Evolutionary conservation across 176 grass and related monocot species (phyloP), one percentile per base, ranked within the genome.

Genomic region (Rhynchospora breviuscula): DNA sequence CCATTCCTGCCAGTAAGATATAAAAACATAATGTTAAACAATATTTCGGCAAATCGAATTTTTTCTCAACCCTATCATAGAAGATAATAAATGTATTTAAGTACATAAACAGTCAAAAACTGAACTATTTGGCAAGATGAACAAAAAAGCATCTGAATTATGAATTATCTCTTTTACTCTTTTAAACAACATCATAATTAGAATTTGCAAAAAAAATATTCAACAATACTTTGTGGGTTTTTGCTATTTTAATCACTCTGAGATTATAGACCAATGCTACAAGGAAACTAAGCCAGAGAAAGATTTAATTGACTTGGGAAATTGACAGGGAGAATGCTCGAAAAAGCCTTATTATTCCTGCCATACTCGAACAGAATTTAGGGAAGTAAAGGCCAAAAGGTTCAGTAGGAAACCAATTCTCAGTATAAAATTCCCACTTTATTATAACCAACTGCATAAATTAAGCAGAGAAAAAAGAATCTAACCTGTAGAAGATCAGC

Each of bases 1-100:
- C 92, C 95, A 98, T 98, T 9, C 85, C 80, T 89, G 81, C 10
- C 53, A 76, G 86, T 91, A 88, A 58, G 60, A 19, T 7, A 64
- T 64, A 86, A 54, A 29, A 31, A 72, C 10, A 52, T 10, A 48
- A 44, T 46, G 47, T 72, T 48, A 72, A 72, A 21, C 17, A 72
- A 72, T 9, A 56, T 12, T 29, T 29, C 0, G 26, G 26, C 26
- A 29, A 29, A 29, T 29, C 26, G 1, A 29, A 1, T 29, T 29
- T 29, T 8, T 75, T 52, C 11, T 52, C 46, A 75, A 75, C 14
- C 66, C 48, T 76, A 29, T 22, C 1, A 44, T 68, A 0, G 0
- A 65, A 43, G 18, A 67, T 35, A 0, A 12, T 29, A 0, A n/a
- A 84, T 14, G 77, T 21, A 8, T 59, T 56, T 62, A 67, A 57